Base-by-base conservation (phyloP, 768 basidiomycete genomes). In the Boletus rex-veris region DNA sequence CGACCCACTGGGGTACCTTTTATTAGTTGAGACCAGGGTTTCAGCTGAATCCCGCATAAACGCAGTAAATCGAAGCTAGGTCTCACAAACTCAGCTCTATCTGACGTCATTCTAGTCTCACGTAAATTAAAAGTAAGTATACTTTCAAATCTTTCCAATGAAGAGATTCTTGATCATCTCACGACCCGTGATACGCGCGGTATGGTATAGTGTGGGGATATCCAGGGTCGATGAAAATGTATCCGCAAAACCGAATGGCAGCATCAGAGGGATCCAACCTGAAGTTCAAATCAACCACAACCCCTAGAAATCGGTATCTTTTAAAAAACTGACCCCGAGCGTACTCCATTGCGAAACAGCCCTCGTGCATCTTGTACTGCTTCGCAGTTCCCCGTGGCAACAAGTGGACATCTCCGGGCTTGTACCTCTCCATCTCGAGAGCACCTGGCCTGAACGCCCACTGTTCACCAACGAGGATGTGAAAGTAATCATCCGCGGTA, bases 231-330 rank as follows among this genome's bases (percentile, higher is more conserved):
- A 98, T 14, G 85, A 82, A 46, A 98, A 62, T 5, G 76, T 77
- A 71, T 99, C 97, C 28, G 87, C 85, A 52, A 93, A 80, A 0
- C 97, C 97, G 62, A 99, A 98, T 0, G 94, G 94, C 56, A 98
- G 68, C 96, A 98, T 98, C 42, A 86, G 74, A 0, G 97, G 96
- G 61, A 99, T 98, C 94, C 96, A 98, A 21, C 96, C 95, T 97
- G 31, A 10, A 15, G 8, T 48, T n/a, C 41, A 49, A 38, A 31
- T 38, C 24, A 26, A 38, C 11, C 44, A 30, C 24, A 28, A 42
- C 7, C 18, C 33, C 31, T 24, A 38, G 10, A 44, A 43, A 26
- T 45, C 33, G 7, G n/a, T 7, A 21, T 21, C n/a, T n/a, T n/a
- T 21, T 21, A 45, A 36, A 41, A 15, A 80, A 45, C 54, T 37